Evolutionary conservation across 768 basidiomycete species (phyloP), one percentile per base, ranked within the genome.

Genomic region (Boletus speciosus): DNA sequence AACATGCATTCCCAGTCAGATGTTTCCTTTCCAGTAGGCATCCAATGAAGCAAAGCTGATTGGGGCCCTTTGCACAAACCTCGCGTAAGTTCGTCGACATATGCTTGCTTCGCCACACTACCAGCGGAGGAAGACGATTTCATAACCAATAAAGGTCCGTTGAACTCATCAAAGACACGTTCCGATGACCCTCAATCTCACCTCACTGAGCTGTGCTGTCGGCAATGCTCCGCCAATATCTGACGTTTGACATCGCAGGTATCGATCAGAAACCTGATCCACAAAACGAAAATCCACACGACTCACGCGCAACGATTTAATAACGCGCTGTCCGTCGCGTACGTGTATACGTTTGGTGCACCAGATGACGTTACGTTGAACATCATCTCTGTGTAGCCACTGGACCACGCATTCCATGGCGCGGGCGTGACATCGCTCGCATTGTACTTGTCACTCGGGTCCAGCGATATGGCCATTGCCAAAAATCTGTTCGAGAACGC

Each of bases 401-500:
- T 23, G 14, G 34, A 21, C 45, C 45, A 56, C 3, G n/a, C 10
- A 35, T 29, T 9, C 54, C 54, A 55, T 19, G 19, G 42, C 9
- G 23, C 6, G 7, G 39, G 38, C 11, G 19, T 55, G 15, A 40
- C 16, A 6, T 55, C 32, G 9, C 19, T 23, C 6, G 19, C 12
- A 35, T 40, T 35, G 38, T 55, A 35, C 43, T 41, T 55, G 32
- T 29, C 12, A 25, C 38, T 27, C 6, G 53, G 45, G 40, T 47
- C 25, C 34, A 55, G 40, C 10, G 37, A 47, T 0, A 47, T 55
- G 16, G 12, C 37, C 52, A 55, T 47, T 6, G 55, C 37, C 44
- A 56, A 14, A 34, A 56, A 56, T 6, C 34, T 31, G 15, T 36
- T 46, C 2, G 56, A 57, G 36, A 57, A 57, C 5, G 48, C 55